Evolutionary conservation across 306 rosid species (phyloP), one percentile per base, ranked within the genome.

Genomic region (Vicia sativa): DNA sequence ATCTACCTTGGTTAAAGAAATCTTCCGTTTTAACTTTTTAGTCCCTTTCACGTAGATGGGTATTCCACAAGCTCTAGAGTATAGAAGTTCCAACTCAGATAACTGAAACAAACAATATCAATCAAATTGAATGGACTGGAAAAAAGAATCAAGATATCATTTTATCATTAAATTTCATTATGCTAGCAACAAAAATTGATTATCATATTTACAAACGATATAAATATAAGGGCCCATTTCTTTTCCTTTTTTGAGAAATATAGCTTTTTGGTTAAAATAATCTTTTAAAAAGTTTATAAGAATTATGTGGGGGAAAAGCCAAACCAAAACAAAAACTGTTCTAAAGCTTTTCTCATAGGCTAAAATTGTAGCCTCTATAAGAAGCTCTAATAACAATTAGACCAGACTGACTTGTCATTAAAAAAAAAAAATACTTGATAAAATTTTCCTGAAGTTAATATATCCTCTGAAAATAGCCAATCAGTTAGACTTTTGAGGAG

Each of bases 81-180:
- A 73, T 69, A 93, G 67, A 63, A 62, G 61, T 77, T 90, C 96
- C 96, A 91, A 85, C 77, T 86, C 92, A 61, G 84, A 78, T 72
- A 93, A 68, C 99, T 93, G 88, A 29, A 83, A 64, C 31, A 69
- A 75, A 71, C 52, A 76, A 77, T 31, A 48, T 21, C 52, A 71
- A 73, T 82, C 62, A 68, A 37, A 74, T 34, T 55, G 37, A 77
- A 72, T 77, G 57, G 67, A 79, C 72, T 41, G 26, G 67, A 73
- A 80, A 71, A 62, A 75, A 71, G 52, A 73, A 79, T 60, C 70
- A 75, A 18, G 31, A 60, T 54, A 53, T 49, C 46, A 42, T 42
- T 0, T 12, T 42, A 42, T 48, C 39, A 28, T 35, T 69, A 63
- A n/a, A 45, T 38, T 31, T 39, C 28, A 63, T 26, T 62, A 16